Evolutionary conservation across 768 basidiomycete genomes (phyloP).

Genomic region (Mycena olivaceomarginata): DNA sequence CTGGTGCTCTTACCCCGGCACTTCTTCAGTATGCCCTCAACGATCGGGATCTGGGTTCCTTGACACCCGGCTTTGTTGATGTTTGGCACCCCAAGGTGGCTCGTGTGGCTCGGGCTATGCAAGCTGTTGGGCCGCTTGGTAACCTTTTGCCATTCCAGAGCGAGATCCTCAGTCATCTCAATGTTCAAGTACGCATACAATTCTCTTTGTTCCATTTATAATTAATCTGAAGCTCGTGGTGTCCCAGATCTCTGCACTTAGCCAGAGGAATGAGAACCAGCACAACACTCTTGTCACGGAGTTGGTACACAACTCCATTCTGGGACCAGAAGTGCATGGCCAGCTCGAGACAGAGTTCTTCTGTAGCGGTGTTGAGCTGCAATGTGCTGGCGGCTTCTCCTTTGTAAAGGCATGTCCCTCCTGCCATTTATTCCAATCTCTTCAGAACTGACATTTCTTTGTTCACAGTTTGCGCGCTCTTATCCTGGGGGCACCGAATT

Average conservation of each 20-base stretch:
- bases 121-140: slow-evolving; percentile 17
- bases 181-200: slow-evolving; percentile 1
- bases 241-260: not conserved
- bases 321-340: slow-evolving; percentile 18
- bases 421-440: not conserved
- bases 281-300: slow-evolving; percentile 3
- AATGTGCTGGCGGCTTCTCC: slow-evolving; percentile 8
- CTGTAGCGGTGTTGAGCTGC: slow-evolving; percentile 2
- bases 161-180: not conserved
- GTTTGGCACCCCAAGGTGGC: slow-evolving; percentile 2
- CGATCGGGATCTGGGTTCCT: not conserved
- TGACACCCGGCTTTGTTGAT: slow-evolving; percentile 7
- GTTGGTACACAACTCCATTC: not conserved
- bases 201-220: not conserved
- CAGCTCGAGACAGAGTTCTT: slow-evolving; percentile 2
- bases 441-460: not conserved
- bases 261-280: not conserved
- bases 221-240: not conserved
- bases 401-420: slow-evolving; percentile 1
- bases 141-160: slow-evolving; percentile 2
- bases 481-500: slow-evolving; percentile 21
- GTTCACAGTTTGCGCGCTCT: slow-evolving; percentile 10
- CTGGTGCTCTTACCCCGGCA: not conserved
- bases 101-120: not conserved
- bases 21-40: slow-evolving; percentile 13